These are phyloP conservation scores for Epichloe sibirici DNA, from an alignment of 2,329 filamentous ascomycete genomes.

Conservation along the genomic window DNA sequence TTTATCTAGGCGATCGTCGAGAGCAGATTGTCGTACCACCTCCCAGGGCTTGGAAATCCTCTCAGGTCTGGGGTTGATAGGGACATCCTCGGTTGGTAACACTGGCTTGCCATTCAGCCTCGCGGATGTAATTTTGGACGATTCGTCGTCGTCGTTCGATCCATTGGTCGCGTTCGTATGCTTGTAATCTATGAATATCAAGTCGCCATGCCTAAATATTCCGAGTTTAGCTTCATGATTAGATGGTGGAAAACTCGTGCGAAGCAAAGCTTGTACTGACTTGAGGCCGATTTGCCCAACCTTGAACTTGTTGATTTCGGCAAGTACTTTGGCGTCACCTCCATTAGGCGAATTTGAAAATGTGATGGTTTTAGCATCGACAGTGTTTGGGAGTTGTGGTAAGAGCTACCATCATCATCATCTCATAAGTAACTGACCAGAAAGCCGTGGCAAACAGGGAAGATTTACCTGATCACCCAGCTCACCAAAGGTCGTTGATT, in stretches of 20 bases:
- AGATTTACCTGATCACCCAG: constrained; percentile 38
- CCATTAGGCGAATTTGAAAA: constrained; percentile 49
- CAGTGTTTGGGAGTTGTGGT: constrained; percentile 45
- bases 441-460: background rate
- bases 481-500: constrained; percentile 58
- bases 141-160: constrained; percentile 24
- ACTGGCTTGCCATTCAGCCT: constrained; percentile 71
- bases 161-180: constrained; percentile 34
- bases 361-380: constrained; percentile 46
- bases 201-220: constrained; percentile 63
- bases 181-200: constrained; percentile 77
- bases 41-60: constrained; percentile 55
- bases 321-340: constrained; percentile 45
- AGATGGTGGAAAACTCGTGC: constrained; percentile 5
- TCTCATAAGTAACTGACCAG: background rate
- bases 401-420: constrained; percentile 34
- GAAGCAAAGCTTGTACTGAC: constrained; percentile 20
- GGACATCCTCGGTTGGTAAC: constrained; percentile 52
- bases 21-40: constrained; percentile 69
- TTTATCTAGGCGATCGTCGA: constrained; percentile 80
- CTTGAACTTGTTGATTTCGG: constrained; percentile 43
- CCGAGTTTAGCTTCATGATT: constrained; percentile 6
- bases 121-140: constrained; percentile 37
- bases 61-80: constrained; percentile 58
- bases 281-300: constrained; percentile 48